Evolutionary conservation across 257 asterid species (phyloP), one percentile per base, ranked within the genome.

Genomic region (Mitragyna speciosa): DNA sequence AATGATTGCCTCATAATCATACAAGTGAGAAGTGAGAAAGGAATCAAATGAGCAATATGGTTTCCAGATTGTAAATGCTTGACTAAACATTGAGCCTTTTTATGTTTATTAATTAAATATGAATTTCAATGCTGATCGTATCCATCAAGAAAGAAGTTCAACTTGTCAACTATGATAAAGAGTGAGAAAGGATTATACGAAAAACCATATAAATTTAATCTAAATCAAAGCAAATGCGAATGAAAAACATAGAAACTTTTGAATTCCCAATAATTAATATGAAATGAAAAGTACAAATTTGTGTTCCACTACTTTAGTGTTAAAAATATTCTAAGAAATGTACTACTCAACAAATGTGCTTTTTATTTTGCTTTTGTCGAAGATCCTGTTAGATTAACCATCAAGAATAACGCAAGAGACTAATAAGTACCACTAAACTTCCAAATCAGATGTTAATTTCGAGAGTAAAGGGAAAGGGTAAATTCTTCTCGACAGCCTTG

Each of bases 21-120:
- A 70, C 20, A 80, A 77, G 74, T 80, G 82, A 70, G 83, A 75
- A n/a, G n/a, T n/a, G n/a, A n/a, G n/a, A n/a, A 80, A 75, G 78
- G 82, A 49, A 70, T 78, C 79, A 56, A 76, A 12, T 26, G 45
- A 80, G 26, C n/a, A 76, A 77, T 33, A 75, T 85, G 78, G 76
- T 31, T 79, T 81, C 84, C 82, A 80, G 72, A 43, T 79, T 79
- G 82, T 78, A 72, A 58, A 49, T 77, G 73, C 75, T 73, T 84
- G 73, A 67, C 75, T 24, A 79, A 65, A 82, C 79, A 74, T 84
- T 78, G 61, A 70, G 54, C 41, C 68, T 28, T 51, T 59, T 33
- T 59, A 6, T 7, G 3, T 59, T 41, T 15, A 1, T 65, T 7
- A 26, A 64, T 64, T 11, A 64, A 28, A 64, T 8, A 28, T 4